phyloP scores from a whole-genome alignment of 495 filamentous ascomycete genomes.

The Penicillium flavigenum region DNA sequence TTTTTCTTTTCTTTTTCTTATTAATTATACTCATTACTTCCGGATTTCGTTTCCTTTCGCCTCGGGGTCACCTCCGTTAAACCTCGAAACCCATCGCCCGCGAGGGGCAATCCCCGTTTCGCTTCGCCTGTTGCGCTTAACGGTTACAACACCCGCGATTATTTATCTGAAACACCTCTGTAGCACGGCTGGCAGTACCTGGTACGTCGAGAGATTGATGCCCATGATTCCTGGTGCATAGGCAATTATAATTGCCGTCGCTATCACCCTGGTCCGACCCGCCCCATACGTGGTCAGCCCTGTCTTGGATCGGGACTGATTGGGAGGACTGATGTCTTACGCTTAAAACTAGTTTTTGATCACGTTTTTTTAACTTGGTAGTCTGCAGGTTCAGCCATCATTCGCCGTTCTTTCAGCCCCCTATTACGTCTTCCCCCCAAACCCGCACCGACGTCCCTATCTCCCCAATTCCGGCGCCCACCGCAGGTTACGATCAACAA shows the following conservation, averaged over 20 bases:
- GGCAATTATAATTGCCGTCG: background rate
- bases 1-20: constrained; percentile 10
- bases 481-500: constrained; percentile 9
- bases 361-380: constrained; percentile 13
- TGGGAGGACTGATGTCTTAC: constrained; percentile 16
- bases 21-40: background rate
- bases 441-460: constrained; percentile 17
- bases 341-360: constrained; percentile 17
- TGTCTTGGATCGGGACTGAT: background rate
- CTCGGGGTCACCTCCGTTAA: background rate
- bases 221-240: constrained; percentile 8
- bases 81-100: constrained; percentile 16
- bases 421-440: constrained; percentile 28
- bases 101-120: constrained; percentile 29
- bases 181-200: constrained; percentile 11
- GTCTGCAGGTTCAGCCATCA: constrained; percentile 25
- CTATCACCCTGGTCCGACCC: constrained; percentile 13
- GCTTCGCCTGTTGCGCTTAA: constrained; percentile 23
- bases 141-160: constrained; percentile 27
- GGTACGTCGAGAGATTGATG: constrained; percentile 17
- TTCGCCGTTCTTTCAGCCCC: constrained; percentile 25
- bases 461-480: constrained; percentile 1
- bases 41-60: constrained; percentile 11
- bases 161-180: constrained; percentile 30
- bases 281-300: constrained; percentile 11